phyloP scores from a whole-genome alignment of 306 rosid genomes.

The Parietaria judaica region DNA sequence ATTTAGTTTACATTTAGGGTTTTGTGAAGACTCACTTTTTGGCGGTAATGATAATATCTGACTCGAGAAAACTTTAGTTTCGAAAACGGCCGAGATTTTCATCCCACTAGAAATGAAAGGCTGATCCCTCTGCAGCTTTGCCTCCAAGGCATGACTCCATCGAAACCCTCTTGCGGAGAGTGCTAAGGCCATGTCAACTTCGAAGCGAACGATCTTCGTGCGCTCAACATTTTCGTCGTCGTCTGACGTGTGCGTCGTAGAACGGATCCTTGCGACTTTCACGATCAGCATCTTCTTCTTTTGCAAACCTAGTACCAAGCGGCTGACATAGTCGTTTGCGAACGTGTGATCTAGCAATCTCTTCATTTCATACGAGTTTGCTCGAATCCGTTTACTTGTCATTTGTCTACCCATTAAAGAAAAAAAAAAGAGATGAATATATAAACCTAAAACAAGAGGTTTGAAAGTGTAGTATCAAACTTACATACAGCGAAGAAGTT shows the following conservation, averaged over 20 bases:
- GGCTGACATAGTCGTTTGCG: conserved; percentile 38
- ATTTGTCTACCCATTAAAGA: conserved; percentile 27
- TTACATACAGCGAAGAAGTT: background rate
- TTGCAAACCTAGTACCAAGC: conserved; percentile 44
- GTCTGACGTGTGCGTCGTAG: background rate
- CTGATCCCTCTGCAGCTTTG: conserved; percentile 24
- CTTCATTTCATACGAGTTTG: conserved; percentile 38
- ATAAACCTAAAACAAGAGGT: background rate
- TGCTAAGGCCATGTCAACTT: conserved; percentile 73
- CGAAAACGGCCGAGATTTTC: background rate
- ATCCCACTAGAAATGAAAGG: background rate
- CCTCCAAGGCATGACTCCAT: conserved; percentile 52
- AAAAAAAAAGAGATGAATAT: background rate
- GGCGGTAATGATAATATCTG: background rate
- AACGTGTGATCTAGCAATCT: conserved; percentile 27
- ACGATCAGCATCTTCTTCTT: conserved; percentile 19
- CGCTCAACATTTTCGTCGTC: conserved; percentile 12
- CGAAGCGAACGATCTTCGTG: conserved; percentile 30
- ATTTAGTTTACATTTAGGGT: conserved; percentile 3
- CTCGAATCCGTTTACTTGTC: conserved; percentile 37
- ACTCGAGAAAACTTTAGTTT: background rate
- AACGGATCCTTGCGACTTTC: background rate
- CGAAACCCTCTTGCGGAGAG: conserved; percentile 44
- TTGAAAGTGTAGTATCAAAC: background rate
- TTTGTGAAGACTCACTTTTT: background rate